Evolutionary conservation across 2,329 filamentous ascomycete species (phyloP).

Genomic region (Chalaropsis ovoidea): DNA sequence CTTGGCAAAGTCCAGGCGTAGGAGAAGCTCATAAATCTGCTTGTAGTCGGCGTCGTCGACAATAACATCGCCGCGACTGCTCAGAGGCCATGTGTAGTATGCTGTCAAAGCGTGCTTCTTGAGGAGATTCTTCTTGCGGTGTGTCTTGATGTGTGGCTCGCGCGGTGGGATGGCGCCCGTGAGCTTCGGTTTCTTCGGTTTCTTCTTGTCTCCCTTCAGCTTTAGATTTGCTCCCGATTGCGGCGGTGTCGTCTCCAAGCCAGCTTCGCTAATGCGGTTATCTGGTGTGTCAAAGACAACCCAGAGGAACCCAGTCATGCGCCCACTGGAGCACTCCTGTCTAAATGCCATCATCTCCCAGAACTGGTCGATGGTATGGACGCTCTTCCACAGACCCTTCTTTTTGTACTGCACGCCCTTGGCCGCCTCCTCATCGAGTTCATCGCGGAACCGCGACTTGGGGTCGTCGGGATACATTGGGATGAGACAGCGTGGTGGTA

Average conservation of each 20-base stretch:
- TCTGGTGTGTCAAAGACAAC: constrained; percentile 59
- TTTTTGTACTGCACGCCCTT: constrained; percentile 46
- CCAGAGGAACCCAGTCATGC: constrained; percentile 92
- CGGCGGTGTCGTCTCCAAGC: constrained; percentile 23
- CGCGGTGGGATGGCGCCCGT: constrained; percentile 54
- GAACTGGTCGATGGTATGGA: constrained; percentile 78
- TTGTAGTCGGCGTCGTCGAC: constrained; percentile 56
- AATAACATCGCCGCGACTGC: constrained; percentile 53
- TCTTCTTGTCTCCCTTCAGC: constrained; percentile 31
- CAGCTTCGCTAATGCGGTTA: constrained; percentile 19
- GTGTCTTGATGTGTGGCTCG: constrained; percentile 54
- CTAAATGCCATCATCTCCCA: constrained; percentile 98
- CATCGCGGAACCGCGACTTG: constrained; percentile 78
- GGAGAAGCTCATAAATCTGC: constrained; percentile 56
- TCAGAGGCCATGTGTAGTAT: constrained; percentile 56
- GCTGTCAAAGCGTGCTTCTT: constrained; percentile 44
- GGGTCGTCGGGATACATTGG: constrained; percentile 92
- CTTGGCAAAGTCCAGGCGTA: constrained; percentile 64
- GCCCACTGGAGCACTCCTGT: constrained; percentile 88
- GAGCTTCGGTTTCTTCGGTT: constrained; percentile 41
- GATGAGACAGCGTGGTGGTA: constrained; percentile 73
- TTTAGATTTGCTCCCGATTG: neutral
- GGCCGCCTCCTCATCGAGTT: constrained; percentile 73
- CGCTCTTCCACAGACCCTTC: constrained; percentile 67
- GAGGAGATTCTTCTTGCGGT: constrained; percentile 40